A percentile compares a stretch with the other conserved stretches of the same genome.
Evolutionary conservation across 1,139 yeast genomes (phyloP).

Genomic region (Insectozyma bohioensis): DNA sequence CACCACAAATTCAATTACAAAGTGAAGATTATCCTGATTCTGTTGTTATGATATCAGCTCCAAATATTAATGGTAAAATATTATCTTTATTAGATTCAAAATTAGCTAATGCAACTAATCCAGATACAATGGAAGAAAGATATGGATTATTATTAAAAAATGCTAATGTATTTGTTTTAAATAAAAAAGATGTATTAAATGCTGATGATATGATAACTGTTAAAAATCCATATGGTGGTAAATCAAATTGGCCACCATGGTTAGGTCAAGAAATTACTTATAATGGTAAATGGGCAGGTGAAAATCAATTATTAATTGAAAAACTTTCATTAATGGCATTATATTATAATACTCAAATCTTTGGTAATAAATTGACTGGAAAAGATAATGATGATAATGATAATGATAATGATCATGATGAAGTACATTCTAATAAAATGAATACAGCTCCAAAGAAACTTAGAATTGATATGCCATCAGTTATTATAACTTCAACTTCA

Average conservation of each 20-base stretch:
- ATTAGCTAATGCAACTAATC: slow-evolving; percentile 21
- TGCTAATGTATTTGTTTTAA: slow-evolving; percentile 42
- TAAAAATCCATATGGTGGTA: slow-evolving; percentile 36
- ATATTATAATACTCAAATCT: slow-evolving; percentile 32
- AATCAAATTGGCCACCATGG: slow-evolving; percentile 49
- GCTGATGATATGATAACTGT: slow-evolving; percentile 17
- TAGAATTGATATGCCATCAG: slow-evolving; percentile 41
- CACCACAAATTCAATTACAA: slow-evolving; percentile 86
- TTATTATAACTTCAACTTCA: slow-evolving; percentile 41
- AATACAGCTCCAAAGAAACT: slow-evolving; percentile 21
- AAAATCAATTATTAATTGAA: slow-evolving; percentile 37
- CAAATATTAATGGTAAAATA: slow-evolving; percentile 39
- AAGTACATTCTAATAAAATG: slow-evolving; percentile 8
- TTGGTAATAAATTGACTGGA: slow-evolving; percentile 20
- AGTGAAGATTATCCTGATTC: slow-evolving; percentile 63
- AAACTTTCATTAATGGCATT: slow-evolving; percentile 39
- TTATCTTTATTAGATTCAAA: slow-evolving; percentile 32
- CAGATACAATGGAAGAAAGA: slow-evolving; percentile 34
- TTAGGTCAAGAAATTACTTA: slow-evolving; percentile 44
- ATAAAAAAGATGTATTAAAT: slow-evolving; percentile 20
- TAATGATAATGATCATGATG: slow-evolving; percentile 14
- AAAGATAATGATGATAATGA: too few species aligned
- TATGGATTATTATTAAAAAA: slow-evolving; percentile 39
- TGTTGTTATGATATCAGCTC: slow-evolving; percentile 50
- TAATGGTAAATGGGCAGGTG: slow-evolving; percentile 37